A percentile compares a stretch with the other conserved stretches of the same genome.
These are phyloP conservation scores for Brasilioporus rufonigricans DNA, from an alignment of 768 basidiomycete genomes.

Conservation along the genomic window DNA sequence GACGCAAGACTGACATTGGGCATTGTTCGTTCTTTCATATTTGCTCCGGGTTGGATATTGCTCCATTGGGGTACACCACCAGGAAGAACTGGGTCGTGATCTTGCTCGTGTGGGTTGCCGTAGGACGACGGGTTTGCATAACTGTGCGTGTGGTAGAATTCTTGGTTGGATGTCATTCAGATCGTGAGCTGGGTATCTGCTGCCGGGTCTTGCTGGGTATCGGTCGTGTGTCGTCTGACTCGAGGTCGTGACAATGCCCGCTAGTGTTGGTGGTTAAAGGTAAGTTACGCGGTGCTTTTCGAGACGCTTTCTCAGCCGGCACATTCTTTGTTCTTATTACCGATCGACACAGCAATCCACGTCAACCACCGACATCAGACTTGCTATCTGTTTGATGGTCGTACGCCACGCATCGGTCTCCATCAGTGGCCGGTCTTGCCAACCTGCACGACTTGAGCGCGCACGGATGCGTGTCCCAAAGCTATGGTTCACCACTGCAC, in stretches of 20 bases:
- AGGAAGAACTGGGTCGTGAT: constrained; percentile 30
- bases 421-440: too few species aligned
- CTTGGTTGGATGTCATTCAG: constrained; percentile 26
- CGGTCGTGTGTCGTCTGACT: too few species aligned
- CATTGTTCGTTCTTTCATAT: constrained; percentile 30
- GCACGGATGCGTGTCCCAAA: not conserved
- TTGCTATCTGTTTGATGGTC: too few species aligned
- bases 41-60: constrained; percentile 15
- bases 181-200: constrained; percentile 18
- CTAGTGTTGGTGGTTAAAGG: constrained; percentile 6
- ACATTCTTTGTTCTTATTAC: not conserved
- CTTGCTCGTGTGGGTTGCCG: constrained; percentile 18
- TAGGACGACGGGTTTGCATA: constrained; percentile 15
- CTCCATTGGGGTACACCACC: constrained; percentile 27
- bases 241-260: too few species aligned
- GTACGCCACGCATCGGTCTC: too few species aligned
- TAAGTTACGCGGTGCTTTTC: not conserved
- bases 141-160: constrained; percentile 20
- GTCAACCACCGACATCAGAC: too few species aligned
- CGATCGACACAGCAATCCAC: too few species aligned
- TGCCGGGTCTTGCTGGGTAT: constrained; percentile 11
- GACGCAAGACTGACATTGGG: constrained; percentile 32
- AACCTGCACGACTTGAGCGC: too few species aligned
- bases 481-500: not conserved
- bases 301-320: not conserved